A percentile compares a stretch with the other conserved stretches of the same genome.
Evolutionary conservation across 805 yeast genomes (phyloP).

Genomic region (Saccharomycopsis fibuligera): DNA sequence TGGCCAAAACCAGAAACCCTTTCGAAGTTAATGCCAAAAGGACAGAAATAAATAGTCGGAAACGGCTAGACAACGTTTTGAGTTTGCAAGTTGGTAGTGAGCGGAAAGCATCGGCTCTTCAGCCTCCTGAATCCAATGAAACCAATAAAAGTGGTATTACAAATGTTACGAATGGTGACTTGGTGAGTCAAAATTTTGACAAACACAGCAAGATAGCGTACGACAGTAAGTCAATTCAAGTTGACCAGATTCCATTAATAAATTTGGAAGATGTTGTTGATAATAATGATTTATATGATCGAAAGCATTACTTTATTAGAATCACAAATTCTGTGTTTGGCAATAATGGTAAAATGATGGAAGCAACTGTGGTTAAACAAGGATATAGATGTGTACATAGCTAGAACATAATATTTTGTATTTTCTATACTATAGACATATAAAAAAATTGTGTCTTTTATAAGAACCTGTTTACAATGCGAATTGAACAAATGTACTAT

Average conservation of each 20-base stretch:
- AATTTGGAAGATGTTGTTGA: background rate
- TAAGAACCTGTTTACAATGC: no score
- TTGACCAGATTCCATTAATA: background rate
- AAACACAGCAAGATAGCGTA: no score
- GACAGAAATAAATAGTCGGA: background rate
- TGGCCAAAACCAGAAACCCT: conserved; percentile 39
- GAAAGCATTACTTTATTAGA: conserved; percentile 14
- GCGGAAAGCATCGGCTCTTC: background rate
- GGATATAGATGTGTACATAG: conserved; percentile 15
- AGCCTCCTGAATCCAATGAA: background rate
- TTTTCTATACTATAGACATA: no score
- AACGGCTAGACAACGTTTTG: no score
- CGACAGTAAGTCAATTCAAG: background rate
- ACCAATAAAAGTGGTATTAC: background rate
- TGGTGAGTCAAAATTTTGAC: no score
- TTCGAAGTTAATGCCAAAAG: conserved; percentile 28
- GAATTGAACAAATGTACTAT: no score
- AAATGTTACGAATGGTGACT: background rate
- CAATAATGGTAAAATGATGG: background rate
- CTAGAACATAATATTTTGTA: no score
- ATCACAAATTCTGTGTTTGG: conserved; percentile 13
- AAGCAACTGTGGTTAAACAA: conserved; percentile 3
- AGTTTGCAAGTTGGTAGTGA: background rate
- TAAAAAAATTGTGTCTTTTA: no score
- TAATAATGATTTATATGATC: background rate